Base-by-base conservation (phyloP, 2,329 filamentous ascomycete species). In the Aspergillus arachidicola region DNA sequence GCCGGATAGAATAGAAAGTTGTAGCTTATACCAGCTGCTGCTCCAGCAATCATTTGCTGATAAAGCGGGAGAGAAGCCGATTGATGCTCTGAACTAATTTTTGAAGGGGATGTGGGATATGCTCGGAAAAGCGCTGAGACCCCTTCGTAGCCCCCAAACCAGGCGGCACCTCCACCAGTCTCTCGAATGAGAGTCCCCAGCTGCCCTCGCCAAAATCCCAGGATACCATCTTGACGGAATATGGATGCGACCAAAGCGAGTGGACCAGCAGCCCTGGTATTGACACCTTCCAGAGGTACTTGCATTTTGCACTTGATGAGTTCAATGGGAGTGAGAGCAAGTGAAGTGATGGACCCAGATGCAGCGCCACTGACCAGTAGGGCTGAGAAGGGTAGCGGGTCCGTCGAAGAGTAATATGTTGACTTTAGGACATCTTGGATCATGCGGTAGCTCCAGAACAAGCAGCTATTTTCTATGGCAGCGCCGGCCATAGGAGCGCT, bases 221-320 rank as follows among this genome's bases (percentile, higher is more conserved):
- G 80, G 7, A 98, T 62, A 1, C 95, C 95, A 68, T 97, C 89
- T 69, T 93, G 89, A 10, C 88, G 89, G 73, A 93, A 96, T 10
- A 98, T 87, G 32, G 93, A 88, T 30, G 85, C 84, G 50, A 98
- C 91, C 48, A 97, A 88, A 6, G 86, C 80, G 14, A 92, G 74
- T 0, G 93, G 90, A 1, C 86, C 86, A 6, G 91, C 84, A 3
- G 85, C 79, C 14, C 81, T 82, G 14, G 66, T 58, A 12, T 67
- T 70, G 3, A 77, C 77, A 2, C 72, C 73, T 28, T 75, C 76
- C 5, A 80, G 61, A 19, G 86, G 92, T 0, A 94, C 94, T 78
- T 99, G 95, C 81, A 99, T 96, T 80, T 95, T 96, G 86, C 95
- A 99, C 81, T 99, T 99, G 75, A 99, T 91, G 58, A 99, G 87